Conservation (phyloP, 495 filamentous ascomycete species). For the Penicillium roqueforti region DNA sequence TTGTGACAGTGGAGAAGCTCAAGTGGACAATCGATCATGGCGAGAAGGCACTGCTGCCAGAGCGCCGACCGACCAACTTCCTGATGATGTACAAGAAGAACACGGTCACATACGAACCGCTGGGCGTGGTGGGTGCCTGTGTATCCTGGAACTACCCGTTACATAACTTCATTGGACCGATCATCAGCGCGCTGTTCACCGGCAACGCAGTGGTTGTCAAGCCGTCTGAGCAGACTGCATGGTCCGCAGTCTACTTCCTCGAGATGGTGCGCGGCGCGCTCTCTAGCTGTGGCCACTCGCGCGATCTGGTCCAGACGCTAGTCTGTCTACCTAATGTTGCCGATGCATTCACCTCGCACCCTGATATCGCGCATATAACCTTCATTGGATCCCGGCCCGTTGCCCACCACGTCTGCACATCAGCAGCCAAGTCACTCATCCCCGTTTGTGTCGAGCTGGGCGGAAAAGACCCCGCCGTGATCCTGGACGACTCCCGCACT, state of each 20-base stretch:
- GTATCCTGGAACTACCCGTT: constrained; percentile 98
- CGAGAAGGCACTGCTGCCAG: constrained; percentile 71
- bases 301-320: constrained; percentile 76
- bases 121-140: constrained; percentile 87
- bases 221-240: constrained; percentile 87
- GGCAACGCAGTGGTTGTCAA: constrained; percentile 92
- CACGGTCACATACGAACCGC: constrained; percentile 82
- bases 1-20: constrained; percentile 90
- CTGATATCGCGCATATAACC: constrained; percentile 81
- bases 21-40: constrained; percentile 92
- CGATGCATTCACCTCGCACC: constrained; percentile 78
- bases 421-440: constrained; percentile 76
- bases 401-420: constrained; percentile 81
- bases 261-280: constrained; percentile 75
- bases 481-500: constrained; percentile 69
- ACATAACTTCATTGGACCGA: constrained; percentile 88
- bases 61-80: constrained; percentile 73
- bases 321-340: constrained; percentile 84
- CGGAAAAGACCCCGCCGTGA: constrained; percentile 91
- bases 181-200: constrained; percentile 88
- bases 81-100: constrained; percentile 96
- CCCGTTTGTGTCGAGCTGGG: constrained; percentile 87
- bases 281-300: constrained; percentile 75
- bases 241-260: constrained; percentile 78
- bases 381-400: constrained; percentile 92